Base-by-base conservation (phyloP, 768 basidiomycete species). In the Collybia nuda region DNA sequence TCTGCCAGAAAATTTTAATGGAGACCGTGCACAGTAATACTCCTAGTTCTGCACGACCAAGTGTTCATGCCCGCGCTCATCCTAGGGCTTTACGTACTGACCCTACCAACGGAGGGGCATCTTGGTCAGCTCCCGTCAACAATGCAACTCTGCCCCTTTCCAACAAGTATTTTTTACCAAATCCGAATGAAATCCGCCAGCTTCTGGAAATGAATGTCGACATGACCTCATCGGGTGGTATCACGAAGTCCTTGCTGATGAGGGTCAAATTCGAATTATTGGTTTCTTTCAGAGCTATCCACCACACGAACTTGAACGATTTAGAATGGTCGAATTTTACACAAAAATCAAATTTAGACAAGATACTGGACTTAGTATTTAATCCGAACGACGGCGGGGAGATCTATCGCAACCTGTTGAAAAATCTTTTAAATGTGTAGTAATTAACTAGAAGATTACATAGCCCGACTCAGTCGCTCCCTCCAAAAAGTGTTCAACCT, bases 201-300 rank as follows among this genome's bases (percentile, higher is more conserved):
- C 47, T 60, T 22, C 37, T 64, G 36, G 57, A 60, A 48, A 44
- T 40, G 17, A 51, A 48, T 12, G 36, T 40, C 11, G 22, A 40
- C 17, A 29, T 51, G 24, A 32, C 55, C 32, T 24, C 55, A 23
- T 49, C 48, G 6, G 36, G 39, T 18, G 42, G 40, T 18, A 40
- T 54, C n/a, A 36, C 58, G 15, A 37, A 26, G 17, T 26, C 55
- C 2, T 55, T 54, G 44, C 47, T 57, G 23, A 41, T 54, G 50
- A 69, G 63, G 43, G 56, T 63, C 50, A 78, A 76, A 61, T 76
- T 70, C 44, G 58, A 64, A 17, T 65, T 77, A 40, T 55, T 77
- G 28, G 42, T 63, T 53, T 69, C 76, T 7, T 77, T 70, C 43
- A 70, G 67, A 17, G 64, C 63, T 37, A 55, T 77, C 21, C 74